A percentile compares a stretch with the other conserved stretches of the same genome.
These are phyloP conservation scores for Solanum hybrid DNA, from an alignment of 305 asterid species.

Conservation along the genomic window DNA sequence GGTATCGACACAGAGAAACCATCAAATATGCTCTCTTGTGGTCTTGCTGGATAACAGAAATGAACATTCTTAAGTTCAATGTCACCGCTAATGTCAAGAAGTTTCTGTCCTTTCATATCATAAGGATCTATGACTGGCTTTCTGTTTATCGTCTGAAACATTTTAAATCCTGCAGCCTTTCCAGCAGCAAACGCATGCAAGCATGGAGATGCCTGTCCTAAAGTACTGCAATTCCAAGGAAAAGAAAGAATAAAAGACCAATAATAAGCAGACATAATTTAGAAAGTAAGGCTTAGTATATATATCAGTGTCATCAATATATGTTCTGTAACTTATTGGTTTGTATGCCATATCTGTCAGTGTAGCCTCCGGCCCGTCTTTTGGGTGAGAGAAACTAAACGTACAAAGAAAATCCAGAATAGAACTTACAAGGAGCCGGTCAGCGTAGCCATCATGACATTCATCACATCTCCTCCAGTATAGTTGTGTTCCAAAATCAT, in stretches of 20 bases:
- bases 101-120: conserved; percentile 30
- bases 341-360: neutral
- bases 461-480: conserved; percentile 50
- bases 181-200: conserved; percentile 51
- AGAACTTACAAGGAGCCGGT: conserved; percentile 19
- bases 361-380: neutral
- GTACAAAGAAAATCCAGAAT: conserved; percentile 15
- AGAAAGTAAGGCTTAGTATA: neutral
- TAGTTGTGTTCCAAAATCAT: conserved; percentile 36
- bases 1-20: conserved; percentile 36
- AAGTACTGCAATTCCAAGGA: conserved; percentile 23
- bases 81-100: conserved; percentile 31
- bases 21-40: conserved; percentile 31
- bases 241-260: neutral
- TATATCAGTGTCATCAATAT: neutral
- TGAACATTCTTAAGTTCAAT: conserved; percentile 41
- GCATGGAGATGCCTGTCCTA: conserved; percentile 61
- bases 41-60: conserved; percentile 62
- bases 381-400: neutral
- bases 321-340: neutral
- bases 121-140: conserved; percentile 55
- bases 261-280: neutral
- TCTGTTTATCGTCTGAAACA: conserved; percentile 39
- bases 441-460: conserved; percentile 36
- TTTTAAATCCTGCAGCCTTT: conserved; percentile 44